Conservation (phyloP, 2,329 filamentous ascomycete genomes). For the Neonectria coccinea region DNA sequence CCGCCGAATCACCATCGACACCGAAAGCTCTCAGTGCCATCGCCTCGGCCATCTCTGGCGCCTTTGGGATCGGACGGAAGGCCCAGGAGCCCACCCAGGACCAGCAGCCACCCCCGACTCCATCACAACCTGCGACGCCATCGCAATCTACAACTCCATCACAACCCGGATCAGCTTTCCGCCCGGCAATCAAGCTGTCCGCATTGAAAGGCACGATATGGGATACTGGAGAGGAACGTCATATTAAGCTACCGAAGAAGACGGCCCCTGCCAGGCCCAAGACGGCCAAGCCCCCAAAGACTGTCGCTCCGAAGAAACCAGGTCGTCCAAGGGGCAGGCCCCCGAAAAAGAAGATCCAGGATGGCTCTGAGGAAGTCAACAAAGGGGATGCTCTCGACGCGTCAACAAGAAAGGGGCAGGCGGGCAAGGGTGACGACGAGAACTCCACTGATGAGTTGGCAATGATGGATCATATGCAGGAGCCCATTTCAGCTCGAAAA, state of each 20-base stretch:
- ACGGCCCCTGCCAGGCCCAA: conserved; percentile 33
- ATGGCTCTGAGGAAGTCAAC: conserved; percentile 20
- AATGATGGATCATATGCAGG: conserved; percentile 20
- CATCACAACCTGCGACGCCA: conserved; percentile 20
- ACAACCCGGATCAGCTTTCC: conserved; percentile 34
- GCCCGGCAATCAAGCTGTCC: conserved; percentile 53
- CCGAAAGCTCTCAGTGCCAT: conserved; percentile 49
- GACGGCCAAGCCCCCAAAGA: conserved; percentile 24
- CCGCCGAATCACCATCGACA: conserved; percentile 43
- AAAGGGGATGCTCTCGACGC: conserved; percentile 16
- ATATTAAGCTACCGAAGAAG: conserved; percentile 38
- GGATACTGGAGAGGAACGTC: conserved; percentile 48
- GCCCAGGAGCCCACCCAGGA: conserved; percentile 21
- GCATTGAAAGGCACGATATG: conserved; percentile 54
- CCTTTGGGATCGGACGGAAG: conserved; percentile 41
- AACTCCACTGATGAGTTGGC: conserved; percentile 35
- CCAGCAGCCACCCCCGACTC: conserved; percentile 24
- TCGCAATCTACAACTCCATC: conserved; percentile 15
- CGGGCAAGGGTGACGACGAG: conserved; percentile 19
- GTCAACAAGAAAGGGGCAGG: conserved; percentile 30
- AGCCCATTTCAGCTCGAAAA: conserved; percentile 33
- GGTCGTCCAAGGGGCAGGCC: conserved; percentile 34
- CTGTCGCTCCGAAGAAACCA: conserved; percentile 39
- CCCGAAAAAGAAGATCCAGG: conserved; percentile 40
- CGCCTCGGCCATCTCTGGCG: conserved; percentile 48